A percentile compares a stretch with the other conserved stretches of the same genome.
Evolutionary conservation across 2,329 filamentous ascomycete genomes (phyloP).

Genomic region (Alternaria brassicae): DNA sequence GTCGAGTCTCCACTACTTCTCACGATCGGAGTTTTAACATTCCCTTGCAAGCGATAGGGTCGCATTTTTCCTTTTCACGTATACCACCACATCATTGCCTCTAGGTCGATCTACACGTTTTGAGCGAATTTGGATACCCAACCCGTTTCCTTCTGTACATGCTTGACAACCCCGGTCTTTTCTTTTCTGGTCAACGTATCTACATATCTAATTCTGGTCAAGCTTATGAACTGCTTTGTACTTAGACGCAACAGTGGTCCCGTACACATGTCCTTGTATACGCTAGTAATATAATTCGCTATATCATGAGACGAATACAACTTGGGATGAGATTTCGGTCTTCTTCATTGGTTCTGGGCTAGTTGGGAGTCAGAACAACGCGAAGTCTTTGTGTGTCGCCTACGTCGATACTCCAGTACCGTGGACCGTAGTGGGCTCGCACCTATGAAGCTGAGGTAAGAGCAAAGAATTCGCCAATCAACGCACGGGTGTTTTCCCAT

Average conservation of each 20-base stretch:
- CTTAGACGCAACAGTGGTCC: background rate
- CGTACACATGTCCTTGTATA: background rate
- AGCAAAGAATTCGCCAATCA: background rate
- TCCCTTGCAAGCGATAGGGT: background rate
- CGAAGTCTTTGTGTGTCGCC: background rate
- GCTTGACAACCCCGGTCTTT: background rate
- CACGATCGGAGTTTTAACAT: background rate
- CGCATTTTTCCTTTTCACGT: background rate
- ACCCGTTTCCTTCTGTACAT: slow-evolving; percentile 6
- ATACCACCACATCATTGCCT: slow-evolving; percentile 4
- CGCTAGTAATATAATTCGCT: background rate
- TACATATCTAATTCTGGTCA: background rate
- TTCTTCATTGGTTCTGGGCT: background rate
- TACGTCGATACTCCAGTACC: background rate
- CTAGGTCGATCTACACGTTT: slow-evolving; percentile 3
- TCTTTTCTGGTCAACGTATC: background rate
- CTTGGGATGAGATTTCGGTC: background rate
- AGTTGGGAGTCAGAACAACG: background rate
- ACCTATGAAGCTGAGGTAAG: background rate
- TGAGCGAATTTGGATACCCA: slow-evolving; percentile 34
- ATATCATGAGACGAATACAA: background rate
- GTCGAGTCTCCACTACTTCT: background rate
- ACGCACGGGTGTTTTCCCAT: background rate
- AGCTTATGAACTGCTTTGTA: background rate
- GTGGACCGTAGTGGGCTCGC: background rate